These are phyloP conservation scores for Aureobasidium sp. DNA, from an alignment of 2,329 filamentous ascomycete species.

Conservation along the genomic window DNA sequence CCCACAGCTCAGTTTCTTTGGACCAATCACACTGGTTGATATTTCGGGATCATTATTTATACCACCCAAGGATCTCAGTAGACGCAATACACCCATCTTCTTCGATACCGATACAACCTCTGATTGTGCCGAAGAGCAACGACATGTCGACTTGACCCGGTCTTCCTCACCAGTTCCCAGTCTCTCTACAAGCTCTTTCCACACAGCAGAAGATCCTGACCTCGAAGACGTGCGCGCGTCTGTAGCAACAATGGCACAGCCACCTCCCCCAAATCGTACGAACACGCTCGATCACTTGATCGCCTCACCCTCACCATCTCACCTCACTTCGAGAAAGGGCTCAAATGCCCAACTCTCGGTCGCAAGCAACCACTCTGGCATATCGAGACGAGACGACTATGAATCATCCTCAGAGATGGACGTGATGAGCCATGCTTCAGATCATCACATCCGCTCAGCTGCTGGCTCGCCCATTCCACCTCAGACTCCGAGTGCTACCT, in stretches of 20 bases:
- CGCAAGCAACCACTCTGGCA: slow-evolving; percentile 42
- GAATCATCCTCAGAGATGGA: slow-evolving; percentile 35
- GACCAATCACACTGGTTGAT: slow-evolving; percentile 4
- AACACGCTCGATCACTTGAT: slow-evolving; percentile 43
- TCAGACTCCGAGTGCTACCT: slow-evolving; percentile 22
- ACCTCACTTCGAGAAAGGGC: slow-evolving; percentile 32
- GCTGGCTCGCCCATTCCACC: slow-evolving; percentile 5
- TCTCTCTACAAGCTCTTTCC: slow-evolving; percentile 9
- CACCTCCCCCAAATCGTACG: slow-evolving; percentile 26
- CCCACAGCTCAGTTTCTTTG: background rate
- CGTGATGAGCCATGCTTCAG: slow-evolving; percentile 22
- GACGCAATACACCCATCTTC: background rate
- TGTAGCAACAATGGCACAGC: slow-evolving; percentile 1
- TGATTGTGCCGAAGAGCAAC: background rate
- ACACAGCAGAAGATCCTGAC: slow-evolving; percentile 1
- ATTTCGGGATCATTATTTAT: background rate
- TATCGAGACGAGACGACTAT: slow-evolving; percentile 37
- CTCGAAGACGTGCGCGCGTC: background rate
- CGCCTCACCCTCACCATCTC: slow-evolving; percentile 38
- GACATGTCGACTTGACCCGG: background rate
- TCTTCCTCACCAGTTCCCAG: background rate
- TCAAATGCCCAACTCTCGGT: slow-evolving; percentile 32
- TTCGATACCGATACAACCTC: background rate
- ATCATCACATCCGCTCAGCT: slow-evolving; percentile 13
- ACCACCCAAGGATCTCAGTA: background rate